Evolutionary conservation across 2,329 filamentous ascomycete genomes (phyloP).

Genomic region (Aspergillus quadricinctus): DNA sequence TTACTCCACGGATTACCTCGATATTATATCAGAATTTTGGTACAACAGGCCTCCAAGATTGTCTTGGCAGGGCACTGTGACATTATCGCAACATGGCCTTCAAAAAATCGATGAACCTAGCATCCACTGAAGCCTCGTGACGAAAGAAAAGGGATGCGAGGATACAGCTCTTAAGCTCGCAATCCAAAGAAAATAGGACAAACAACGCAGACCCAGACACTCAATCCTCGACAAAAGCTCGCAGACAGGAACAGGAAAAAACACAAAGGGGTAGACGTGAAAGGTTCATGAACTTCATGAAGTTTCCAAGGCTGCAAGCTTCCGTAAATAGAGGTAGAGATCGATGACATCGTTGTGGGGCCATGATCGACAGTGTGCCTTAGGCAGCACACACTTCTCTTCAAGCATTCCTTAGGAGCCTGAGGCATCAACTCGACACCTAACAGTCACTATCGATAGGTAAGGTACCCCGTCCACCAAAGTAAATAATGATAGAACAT

Average conservation of each 20-base stretch:
- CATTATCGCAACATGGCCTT: background rate
- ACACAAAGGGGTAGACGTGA: background rate
- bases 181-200: background rate
- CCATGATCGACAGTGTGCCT: slow-evolving; percentile 11
- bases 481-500: background rate
- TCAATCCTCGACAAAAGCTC: background rate
- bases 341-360: slow-evolving; percentile 21
- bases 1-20: background rate
- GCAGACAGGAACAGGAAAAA: background rate
- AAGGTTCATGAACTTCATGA: background rate
- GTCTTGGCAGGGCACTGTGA: background rate
- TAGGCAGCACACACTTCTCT: slow-evolving; percentile 4
- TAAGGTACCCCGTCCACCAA: too few species aligned
- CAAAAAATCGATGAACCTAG: too few species aligned
- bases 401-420: background rate
- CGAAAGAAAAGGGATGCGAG: background rate
- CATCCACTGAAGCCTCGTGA: background rate
- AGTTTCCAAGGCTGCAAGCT: background rate
- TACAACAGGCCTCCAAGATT: background rate
- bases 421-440: background rate
- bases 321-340: background rate
- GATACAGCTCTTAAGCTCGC: background rate
- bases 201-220: background rate
- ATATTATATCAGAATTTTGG: background rate
- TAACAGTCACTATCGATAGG: background rate